A percentile compares a stretch with the other conserved stretches of the same genome.
Evolutionary conservation across 495 filamentous ascomycete genomes (phyloP).

Genomic region (Talaromyces stipitatus): DNA sequence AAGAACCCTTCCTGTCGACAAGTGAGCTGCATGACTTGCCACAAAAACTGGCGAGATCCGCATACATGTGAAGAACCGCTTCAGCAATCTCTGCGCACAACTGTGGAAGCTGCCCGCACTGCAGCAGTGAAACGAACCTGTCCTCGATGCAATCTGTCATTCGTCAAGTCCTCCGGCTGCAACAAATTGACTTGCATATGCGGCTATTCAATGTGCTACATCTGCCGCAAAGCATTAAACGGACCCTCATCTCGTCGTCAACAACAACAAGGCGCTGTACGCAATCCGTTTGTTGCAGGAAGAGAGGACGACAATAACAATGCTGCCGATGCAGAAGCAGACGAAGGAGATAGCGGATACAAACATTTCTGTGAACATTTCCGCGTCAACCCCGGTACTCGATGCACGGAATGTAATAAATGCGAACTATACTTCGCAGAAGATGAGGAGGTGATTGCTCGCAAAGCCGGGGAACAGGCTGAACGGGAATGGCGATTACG

Average conservation of each 20-base stretch:
- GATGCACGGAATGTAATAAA: constrained; percentile 70
- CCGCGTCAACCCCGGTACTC: constrained; percentile 56
- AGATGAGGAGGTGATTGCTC: constrained; percentile 72
- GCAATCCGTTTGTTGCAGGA: background rate
- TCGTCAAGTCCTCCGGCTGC: constrained; percentile 88
- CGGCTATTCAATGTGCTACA: constrained; percentile 95
- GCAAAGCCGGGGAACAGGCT: constrained; percentile 67
- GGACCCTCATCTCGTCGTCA: constrained; percentile 1
- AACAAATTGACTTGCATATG: constrained; percentile 98
- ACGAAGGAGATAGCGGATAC: constrained; percentile 56
- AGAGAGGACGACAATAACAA: constrained; percentile 7
- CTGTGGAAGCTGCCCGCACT: constrained; percentile 85
- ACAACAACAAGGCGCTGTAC: background rate
- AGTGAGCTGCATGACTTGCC: constrained; percentile 70
- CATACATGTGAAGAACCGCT: constrained; percentile 60
- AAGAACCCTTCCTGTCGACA: constrained; percentile 55
- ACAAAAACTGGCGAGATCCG: constrained; percentile 56
- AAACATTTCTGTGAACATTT: constrained; percentile 95
- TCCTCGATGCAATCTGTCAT: constrained; percentile 78
- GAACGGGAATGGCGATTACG: constrained; percentile 73
- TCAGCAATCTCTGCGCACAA: constrained; percentile 65
- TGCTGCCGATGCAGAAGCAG: constrained; percentile 10
- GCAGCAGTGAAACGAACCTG: constrained; percentile 94
- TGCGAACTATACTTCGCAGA: constrained; percentile 88
- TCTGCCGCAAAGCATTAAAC: constrained; percentile 57